phyloP scores from a whole-genome alignment of 2,329 filamentous ascomycete genomes.

The Pseudogymnoascus sp. region DNA sequence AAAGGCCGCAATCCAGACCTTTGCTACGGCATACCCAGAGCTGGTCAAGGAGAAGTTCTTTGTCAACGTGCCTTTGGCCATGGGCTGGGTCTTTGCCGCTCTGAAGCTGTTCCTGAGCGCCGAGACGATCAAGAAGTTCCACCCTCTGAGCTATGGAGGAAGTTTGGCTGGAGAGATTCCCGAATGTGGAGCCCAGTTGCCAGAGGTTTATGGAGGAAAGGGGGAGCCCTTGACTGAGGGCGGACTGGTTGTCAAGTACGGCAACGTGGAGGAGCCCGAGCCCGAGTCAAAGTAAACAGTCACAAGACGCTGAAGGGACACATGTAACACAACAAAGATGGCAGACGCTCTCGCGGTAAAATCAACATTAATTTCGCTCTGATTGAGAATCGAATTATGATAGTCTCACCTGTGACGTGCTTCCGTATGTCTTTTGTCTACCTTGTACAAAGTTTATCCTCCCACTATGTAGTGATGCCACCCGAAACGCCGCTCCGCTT shows the following conservation, averaged over 20 bases:
- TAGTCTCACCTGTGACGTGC: neutral
- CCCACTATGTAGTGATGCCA: slow-evolving; percentile 5
- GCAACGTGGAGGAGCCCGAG: slow-evolving; percentile 14
- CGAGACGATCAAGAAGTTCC: slow-evolving; percentile 71
- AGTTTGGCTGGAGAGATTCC: slow-evolving; percentile 56
- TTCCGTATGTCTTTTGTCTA: neutral
- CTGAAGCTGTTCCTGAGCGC: slow-evolving; percentile 69
- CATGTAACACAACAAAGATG: slow-evolving; percentile 1
- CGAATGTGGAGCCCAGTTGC: slow-evolving; percentile 55
- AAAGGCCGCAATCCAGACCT: slow-evolving; percentile 72
- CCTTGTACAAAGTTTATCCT: neutral
- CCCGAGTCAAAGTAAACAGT: slow-evolving; percentile 14
- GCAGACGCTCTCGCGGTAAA: neutral
- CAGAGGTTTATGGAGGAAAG: slow-evolving; percentile 72
- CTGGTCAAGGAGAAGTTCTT: slow-evolving; percentile 89
- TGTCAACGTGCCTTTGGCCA: slow-evolving; percentile 83
- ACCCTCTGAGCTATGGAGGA: slow-evolving; percentile 66
- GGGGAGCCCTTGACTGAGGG: slow-evolving; percentile 36
- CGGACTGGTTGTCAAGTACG: slow-evolving; percentile 27
- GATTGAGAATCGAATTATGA: neutral
- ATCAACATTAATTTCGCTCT: neutral
- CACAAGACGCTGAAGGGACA: neutral
- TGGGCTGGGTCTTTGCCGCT: slow-evolving; percentile 76
- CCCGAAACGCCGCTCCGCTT: slow-evolving; percentile 4
- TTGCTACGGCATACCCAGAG: slow-evolving; percentile 81